Base-by-base conservation (phyloP, 768 basidiomycete species). In the Hypholoma fasciculare region DNA sequence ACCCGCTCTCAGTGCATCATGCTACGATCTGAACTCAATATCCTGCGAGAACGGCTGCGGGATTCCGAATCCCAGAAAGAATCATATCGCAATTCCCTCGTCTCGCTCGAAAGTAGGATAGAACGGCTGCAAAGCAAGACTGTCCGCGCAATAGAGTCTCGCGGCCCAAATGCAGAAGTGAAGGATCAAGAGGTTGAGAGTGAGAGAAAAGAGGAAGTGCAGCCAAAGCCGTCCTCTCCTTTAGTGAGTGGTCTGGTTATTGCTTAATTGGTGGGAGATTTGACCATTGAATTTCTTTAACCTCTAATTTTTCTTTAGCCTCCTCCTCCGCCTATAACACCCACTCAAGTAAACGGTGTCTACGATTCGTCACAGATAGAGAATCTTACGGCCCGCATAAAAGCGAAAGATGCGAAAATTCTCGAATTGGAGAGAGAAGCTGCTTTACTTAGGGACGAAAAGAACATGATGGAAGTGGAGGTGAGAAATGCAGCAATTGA, bases 181-280 rank as follows among this genome's bases (percentile, higher is more conserved):
- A 54, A 56, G 38, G 34, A 17, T 36, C 54, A 49, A 23, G 63
- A 74, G 16, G 67, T 66, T 19, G 71, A 68, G 52, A 69, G 68
- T 38, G 78, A 74, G 52, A 66, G 62, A 68, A 73, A 73, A 70
- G 82, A 82, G 78, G 81, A 78, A 73, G 72, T 77, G 62, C 76
- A 73, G 69, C 70, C 69, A 65, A 77, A 76, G 73, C 78, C 81
- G 73, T 83, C 81, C 76, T 82, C 86, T 79, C 84, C 87, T 72
- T 80, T 76, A 78, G 89, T 90, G 82, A 84, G 89, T 88, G 80
- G 78, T 76, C 78, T 75, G 78, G 74, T 73, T 65, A 61, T 67
- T 69, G 63, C 63, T 80, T 77, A 76, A 81, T 78, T 82, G 83
- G 85, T 86, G 85, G 83, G 85, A 83, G 78, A 77, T 74, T 74